These are phyloP conservation scores for Aspergillus caelatus DNA, from an alignment of 2,329 filamentous ascomycete genomes.

Conservation along the genomic window DNA sequence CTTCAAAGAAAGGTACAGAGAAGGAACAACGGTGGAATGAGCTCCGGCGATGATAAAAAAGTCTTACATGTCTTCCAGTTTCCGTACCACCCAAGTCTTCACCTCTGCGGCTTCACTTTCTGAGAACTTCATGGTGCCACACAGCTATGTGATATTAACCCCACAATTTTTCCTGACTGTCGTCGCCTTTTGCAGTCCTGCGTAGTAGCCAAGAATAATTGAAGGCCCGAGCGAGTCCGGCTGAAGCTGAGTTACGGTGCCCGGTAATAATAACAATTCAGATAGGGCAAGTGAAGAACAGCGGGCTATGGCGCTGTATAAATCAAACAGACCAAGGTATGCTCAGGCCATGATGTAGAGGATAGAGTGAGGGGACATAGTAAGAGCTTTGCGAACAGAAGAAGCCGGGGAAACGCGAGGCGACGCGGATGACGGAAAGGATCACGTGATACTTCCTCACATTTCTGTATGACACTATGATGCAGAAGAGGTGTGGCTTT, in stretches of 20 bases:
- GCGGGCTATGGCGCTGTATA: background rate
- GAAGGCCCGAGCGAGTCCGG: background rate
- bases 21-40: background rate
- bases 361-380: background rate
- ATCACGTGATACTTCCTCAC: slow-evolving; percentile 16
- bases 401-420: slow-evolving; percentile 26
- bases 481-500: background rate
- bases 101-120: slow-evolving; percentile 56
- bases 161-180: background rate
- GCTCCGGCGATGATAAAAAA: background rate
- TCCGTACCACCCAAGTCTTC: slow-evolving; percentile 62
- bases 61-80: slow-evolving; percentile 60
- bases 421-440: slow-evolving; percentile 19
- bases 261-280: background rate
- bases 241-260: too few relatives aligned
- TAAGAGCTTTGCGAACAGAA: slow-evolving; percentile 16
- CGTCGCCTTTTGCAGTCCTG: background rate
- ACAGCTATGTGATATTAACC: background rate
- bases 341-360: slow-evolving; percentile 1
- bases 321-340: background rate
- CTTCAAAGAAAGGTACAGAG: background rate
- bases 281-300: background rate
- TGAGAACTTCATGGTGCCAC: slow-evolving; percentile 54
- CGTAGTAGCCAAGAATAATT: background rate
- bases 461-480: background rate